These are phyloP conservation scores for Globisporangium iwayamae DNA, from an alignment of 352 stramenopile genomes.

Conservation along the genomic window DNA sequence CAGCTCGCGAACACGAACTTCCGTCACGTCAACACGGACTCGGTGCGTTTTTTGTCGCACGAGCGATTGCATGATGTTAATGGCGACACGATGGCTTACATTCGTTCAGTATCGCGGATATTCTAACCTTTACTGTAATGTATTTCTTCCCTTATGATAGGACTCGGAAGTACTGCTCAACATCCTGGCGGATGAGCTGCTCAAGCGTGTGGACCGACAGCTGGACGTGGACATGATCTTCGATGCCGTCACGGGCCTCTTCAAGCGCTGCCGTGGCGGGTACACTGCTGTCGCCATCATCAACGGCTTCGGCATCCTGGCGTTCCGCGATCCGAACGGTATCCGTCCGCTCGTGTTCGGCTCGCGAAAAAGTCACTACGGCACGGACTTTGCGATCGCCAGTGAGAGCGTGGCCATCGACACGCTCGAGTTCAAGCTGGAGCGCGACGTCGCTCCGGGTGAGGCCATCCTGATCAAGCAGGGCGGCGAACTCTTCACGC, in stretches of 20 bases:
- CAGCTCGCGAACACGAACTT: slow-evolving; percentile 91
- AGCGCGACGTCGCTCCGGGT: slow-evolving; percentile 94
- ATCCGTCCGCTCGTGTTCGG: slow-evolving; percentile 97
- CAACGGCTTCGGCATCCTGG: slow-evolving; percentile 96
- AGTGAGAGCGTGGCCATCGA: slow-evolving; percentile 99
- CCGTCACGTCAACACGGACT: slow-evolving; percentile 98
- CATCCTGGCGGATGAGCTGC: slow-evolving; percentile 96
- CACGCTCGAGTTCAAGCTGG: slow-evolving; percentile 95
- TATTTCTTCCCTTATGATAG: slow-evolving; percentile 14
- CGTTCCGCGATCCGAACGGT: slow-evolving; percentile 97
- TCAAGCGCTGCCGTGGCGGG: slow-evolving; percentile 94
- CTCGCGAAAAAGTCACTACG: slow-evolving; percentile 74
- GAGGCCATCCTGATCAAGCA: slow-evolving; percentile 96
- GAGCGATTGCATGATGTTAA: background rate
- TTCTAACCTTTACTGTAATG: background rate
- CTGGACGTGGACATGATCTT: slow-evolving; percentile 86
- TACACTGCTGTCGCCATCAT: slow-evolving; percentile 97
- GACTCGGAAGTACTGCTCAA: slow-evolving; percentile 99
- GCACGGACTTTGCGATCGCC: slow-evolving; percentile 93
- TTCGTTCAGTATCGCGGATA: background rate
- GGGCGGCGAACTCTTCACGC: slow-evolving; percentile 81
- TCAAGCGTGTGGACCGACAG: slow-evolving; percentile 66
- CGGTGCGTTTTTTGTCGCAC: slow-evolving; percentile 26
- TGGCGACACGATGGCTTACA: no score
- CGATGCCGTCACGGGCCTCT: slow-evolving; percentile 88